Evolutionary conservation across 768 basidiomycete genomes (phyloP).

Genomic region (Mycena filopes): DNA sequence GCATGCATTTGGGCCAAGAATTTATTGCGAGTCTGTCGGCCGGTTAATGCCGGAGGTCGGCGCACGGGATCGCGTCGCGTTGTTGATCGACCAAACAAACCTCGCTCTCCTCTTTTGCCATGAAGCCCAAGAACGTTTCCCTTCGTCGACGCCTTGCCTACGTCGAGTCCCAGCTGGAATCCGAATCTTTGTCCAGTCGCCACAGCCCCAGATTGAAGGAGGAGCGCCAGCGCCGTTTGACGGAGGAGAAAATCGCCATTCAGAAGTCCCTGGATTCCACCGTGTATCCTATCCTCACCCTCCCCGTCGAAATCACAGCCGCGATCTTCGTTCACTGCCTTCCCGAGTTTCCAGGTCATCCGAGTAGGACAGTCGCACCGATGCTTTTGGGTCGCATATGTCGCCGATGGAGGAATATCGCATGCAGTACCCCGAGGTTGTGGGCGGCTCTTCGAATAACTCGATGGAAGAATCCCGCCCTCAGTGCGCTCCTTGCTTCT

Average conservation of each 20-base stretch:
- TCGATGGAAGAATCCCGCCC: not conserved
- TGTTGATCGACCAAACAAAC: too few relatives aligned
- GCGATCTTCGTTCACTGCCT: slow-evolving; percentile 16
- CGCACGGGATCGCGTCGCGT: too few relatives aligned
- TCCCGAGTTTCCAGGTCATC: not conserved
- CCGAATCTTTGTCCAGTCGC: not conserved
- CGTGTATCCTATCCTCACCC: not conserved
- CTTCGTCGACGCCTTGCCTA: slow-evolving; percentile 2
- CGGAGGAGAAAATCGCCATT: not conserved
- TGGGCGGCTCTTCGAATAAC: not conserved
- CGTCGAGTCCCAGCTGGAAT: not conserved
- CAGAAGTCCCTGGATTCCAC: not conserved
- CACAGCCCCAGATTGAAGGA: not conserved
- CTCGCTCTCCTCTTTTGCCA: not conserved
- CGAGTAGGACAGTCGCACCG: not conserved
- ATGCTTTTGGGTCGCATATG: slow-evolving; percentile 12
- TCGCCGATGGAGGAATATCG: slow-evolving; percentile 2
- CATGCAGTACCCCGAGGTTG: not conserved
- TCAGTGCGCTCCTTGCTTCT: too few relatives aligned
- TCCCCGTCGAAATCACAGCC: slow-evolving; percentile 7
- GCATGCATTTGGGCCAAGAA: too few relatives aligned
- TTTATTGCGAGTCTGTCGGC: too few relatives aligned
- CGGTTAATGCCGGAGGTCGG: too few relatives aligned
- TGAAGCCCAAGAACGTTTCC: slow-evolving; percentile 3
- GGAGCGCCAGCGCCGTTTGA: slow-evolving; percentile 7